A percentile compares a stretch with the other conserved stretches of the same genome.
Conservation (phyloP, 1,139 yeast species). For the Magnusiomyces suaveolens region DNA sequence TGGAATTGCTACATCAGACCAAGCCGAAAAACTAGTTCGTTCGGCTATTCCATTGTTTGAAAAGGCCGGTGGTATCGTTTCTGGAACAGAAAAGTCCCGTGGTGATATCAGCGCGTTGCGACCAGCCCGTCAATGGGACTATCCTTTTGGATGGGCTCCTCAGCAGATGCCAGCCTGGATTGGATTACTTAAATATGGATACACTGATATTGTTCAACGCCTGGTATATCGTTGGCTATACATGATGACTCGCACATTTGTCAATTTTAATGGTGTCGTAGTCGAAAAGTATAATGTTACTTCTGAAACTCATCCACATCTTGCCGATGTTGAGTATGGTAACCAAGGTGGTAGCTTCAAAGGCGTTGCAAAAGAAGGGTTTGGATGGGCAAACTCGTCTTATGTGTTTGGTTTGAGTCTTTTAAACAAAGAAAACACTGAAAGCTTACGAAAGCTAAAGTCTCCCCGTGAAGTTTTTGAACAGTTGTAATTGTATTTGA, state of each 20-base stretch:
- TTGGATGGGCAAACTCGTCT: conserved; percentile 92
- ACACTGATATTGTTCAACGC: conserved; percentile 53
- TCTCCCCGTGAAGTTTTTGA: conserved; percentile 62
- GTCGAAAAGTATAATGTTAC: conserved; percentile 94
- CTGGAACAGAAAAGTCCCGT: conserved; percentile 71
- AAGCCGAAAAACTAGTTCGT: conserved; percentile 55
- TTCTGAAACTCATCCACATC: conserved; percentile 72
- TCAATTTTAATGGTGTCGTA: conserved; percentile 88
- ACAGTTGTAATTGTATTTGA: background rate
- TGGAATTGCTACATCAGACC: conserved; percentile 59
- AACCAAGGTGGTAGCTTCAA: conserved; percentile 89
- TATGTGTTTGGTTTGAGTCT: conserved; percentile 65
- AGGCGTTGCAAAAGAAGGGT: conserved; percentile 91
- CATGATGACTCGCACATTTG: conserved; percentile 86
- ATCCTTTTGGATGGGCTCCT: conserved; percentile 98
- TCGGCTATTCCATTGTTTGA: conserved; percentile 65
- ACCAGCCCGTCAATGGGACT: conserved; percentile 96
- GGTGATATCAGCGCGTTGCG: conserved; percentile 61
- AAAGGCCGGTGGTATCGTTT: conserved; percentile 78
- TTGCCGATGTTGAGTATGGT: conserved; percentile 93
- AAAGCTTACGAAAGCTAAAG: conserved; percentile 76
- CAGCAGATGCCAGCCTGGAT: conserved; percentile 94
- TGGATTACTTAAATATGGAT: conserved; percentile 71
- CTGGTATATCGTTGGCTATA: conserved; percentile 80
- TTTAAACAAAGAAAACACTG: conserved; percentile 55